Evolutionary conservation across 345 rosid species (phyloP).

Genomic region (Ricinus communis): DNA sequence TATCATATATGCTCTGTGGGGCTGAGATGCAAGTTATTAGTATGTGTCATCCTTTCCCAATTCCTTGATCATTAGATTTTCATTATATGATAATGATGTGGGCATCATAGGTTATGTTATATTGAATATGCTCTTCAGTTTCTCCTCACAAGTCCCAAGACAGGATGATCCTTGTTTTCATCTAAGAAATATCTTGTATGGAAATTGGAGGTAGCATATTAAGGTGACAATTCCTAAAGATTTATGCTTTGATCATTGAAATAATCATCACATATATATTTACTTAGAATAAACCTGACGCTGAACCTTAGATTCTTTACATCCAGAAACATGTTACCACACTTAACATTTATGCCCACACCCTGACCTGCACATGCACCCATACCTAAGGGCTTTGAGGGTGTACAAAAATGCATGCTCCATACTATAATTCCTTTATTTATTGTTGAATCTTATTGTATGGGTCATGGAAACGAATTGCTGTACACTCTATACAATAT

Average conservation of each 20-base stretch:
- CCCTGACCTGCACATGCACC: not conserved
- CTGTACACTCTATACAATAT: no score
- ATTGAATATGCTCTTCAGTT: slow-evolving; percentile 14
- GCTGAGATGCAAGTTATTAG: not conserved
- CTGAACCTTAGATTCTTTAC: not conserved
- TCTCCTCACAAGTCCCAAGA: slow-evolving; percentile 12
- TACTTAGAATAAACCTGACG: not conserved
- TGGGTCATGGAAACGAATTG: no score
- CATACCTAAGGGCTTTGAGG: not conserved
- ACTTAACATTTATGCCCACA: not conserved
- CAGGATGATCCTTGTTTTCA: not conserved
- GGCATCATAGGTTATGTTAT: no score
- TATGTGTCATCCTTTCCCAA: not conserved
- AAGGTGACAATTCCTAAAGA: not conserved
- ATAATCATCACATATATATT: not conserved
- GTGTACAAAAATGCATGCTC: no score
- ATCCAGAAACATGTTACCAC: not conserved
- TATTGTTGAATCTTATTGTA: not conserved
- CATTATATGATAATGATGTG: no score
- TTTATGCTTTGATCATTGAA: not conserved
- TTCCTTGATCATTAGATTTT: not conserved
- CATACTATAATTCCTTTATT: not conserved
- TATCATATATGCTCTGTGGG: not conserved
- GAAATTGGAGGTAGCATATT: not conserved
- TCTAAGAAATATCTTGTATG: not conserved